Base-by-base conservation (phyloP, 2,329 filamentous ascomycete genomes). In the Thielaviopsis ethacetica region DNA sequence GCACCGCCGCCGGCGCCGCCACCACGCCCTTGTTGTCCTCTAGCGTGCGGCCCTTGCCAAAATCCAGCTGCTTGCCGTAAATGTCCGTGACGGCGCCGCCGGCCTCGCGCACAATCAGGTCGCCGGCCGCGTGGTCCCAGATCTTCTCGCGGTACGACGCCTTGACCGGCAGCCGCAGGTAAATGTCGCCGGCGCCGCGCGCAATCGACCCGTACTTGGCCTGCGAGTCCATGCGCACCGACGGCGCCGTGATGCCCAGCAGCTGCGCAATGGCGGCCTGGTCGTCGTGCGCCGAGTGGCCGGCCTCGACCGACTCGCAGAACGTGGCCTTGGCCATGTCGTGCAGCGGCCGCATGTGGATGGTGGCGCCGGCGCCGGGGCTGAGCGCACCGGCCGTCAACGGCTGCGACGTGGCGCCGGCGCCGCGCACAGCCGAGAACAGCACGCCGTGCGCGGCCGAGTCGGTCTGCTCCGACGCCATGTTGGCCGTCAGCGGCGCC, bases 161-260 rank as follows among this genome's bases (percentile, higher is more conserved):
- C 69, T 82, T 86, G 62, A 88, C 85, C 3, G 93, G 93, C 61
- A 98, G 75, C 58, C 94, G 82, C 60, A 98, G 79, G 73, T 98
- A 98, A 64, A 98, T 84, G 68, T 98, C 93, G 55, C 91, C 93
- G 5, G 91, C 90, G 53, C 93, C 93, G 63, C 93, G 80, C 41
- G 93, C 93, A 69, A 98, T 95, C 41, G 88, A 93, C 62, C 85
- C 91, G 73, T 98, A 98, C 73, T 98, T 98, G 66, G 93, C 91
- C 73, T 98, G 93, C 57, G 88, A 95, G 74, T 98, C 93, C 86
- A 98, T 93, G 64, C 91, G 83, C 62, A 98, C 91, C 65, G 86
- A 90, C n/a, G 86, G 82, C 66, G 82, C 83, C 22, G 86, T 91
- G 71, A 98, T 95, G 58, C 90, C 90, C 5, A 98, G 80, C 68